Conservation (phyloP, 345 rosid species). For the sweet orange (Citrus sinensis) region DVS_A1.0 CM039163.1:112001-112500, state of each 20-base stretch:
- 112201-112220: conserved; percentile 78
- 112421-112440: background rate
- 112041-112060: conserved; percentile 7
- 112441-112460: background rate
- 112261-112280: conserved; percentile 78
- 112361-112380: background rate
- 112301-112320: conserved; percentile 79
- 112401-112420: background rate
- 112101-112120: conserved; percentile 4
- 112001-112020: conserved; percentile 72
- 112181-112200: conserved; percentile 81
- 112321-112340: conserved; percentile 42
- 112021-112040: conserved; percentile 57
- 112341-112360: conserved; percentile 11
- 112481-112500: no score
- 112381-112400: background rate
- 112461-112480: background rate
- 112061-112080: conserved; percentile 14
- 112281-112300: conserved; percentile 74
- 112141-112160: conserved; percentile 18
- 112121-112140: conserved; percentile 13
- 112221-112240: conserved; percentile 64
- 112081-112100: conserved; percentile 3
- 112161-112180: conserved; percentile 88
- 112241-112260: conserved; percentile 92